phyloP scores from a whole-genome alignment of 352 stramenopile species.

The Blastocystis sp. region DNA sequence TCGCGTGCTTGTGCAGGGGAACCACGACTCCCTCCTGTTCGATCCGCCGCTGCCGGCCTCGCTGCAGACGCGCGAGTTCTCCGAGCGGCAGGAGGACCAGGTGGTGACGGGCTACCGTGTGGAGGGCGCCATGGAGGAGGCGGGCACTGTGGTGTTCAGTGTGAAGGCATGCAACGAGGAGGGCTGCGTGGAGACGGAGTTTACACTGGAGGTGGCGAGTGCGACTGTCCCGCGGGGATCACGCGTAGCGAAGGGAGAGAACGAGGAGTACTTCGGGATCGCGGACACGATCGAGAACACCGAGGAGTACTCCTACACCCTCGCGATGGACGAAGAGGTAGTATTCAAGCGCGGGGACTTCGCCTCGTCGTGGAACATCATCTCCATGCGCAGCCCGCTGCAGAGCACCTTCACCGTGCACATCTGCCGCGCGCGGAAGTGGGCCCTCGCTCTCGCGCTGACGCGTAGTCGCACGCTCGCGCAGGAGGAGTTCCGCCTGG shows the following conservation, averaged over 20 bases:
- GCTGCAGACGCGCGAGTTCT: neutral
- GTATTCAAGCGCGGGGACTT: neutral
- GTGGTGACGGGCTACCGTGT: neutral
- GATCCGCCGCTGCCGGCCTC: neutral
- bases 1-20: neutral
- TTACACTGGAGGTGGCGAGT: neutral
- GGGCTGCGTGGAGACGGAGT: neutral
- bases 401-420: neutral
- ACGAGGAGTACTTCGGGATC: neutral
- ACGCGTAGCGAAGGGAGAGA: neutral
- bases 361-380: neutral
- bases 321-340: neutral
- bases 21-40: neutral
- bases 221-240: neutral
- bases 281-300: conserved; percentile 12
- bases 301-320: neutral
- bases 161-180: neutral
- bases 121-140: neutral
- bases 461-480: neutral
- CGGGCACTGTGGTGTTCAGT: neutral
- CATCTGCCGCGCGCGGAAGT: conserved; percentile 17
- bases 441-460: neutral
- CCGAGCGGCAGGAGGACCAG: neutral
- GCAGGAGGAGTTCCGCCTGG: conserved; percentile 11
- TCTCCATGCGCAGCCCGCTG: neutral